Percentiles rank a stretch among this genome's conserved stretches.
These are phyloP conservation scores for Xylariaceae sp. DNA, from an alignment of 2,329 filamentous ascomycete genomes.

Conservation along the genomic window DNA sequence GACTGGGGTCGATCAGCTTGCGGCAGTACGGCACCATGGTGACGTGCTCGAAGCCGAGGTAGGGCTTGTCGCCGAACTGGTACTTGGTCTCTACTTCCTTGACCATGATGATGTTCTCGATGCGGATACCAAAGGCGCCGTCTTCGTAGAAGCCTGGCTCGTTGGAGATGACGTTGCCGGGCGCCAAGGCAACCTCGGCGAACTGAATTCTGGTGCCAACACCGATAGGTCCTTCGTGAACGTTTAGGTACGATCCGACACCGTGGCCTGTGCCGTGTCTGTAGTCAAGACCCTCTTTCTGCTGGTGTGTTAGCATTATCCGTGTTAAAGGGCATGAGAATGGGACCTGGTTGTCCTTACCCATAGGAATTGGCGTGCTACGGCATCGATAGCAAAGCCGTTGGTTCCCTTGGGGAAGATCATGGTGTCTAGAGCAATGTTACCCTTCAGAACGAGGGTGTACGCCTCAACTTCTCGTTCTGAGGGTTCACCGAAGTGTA, in stretches of 20 bases:
- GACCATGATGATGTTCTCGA: constrained; percentile 93
- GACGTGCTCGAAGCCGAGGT: constrained; percentile 91
- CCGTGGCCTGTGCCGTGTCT: constrained; percentile 95
- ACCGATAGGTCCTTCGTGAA: constrained; percentile 94
- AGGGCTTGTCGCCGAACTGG: constrained; percentile 89
- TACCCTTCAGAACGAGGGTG: constrained; percentile 89
- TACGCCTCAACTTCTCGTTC: constrained; percentile 82
- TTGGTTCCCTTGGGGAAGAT: constrained; percentile 94
- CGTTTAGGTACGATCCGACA: constrained; percentile 90
- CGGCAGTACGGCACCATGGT: constrained; percentile 95
- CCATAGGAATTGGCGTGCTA: constrained; percentile 92
- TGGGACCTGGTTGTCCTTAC: constrained; percentile 40
- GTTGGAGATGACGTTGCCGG: constrained; percentile 94
- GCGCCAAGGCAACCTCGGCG: constrained; percentile 78
- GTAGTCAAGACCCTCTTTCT: constrained; percentile 81
- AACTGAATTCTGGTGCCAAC: constrained; percentile 91
- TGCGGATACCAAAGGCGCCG: constrained; percentile 87
- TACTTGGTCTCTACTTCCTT: constrained; percentile 81
- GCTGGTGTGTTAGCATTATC: not conserved
- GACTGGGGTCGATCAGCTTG: constrained; percentile 70
- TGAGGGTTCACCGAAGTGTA: constrained; percentile 84
- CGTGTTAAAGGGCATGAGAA: not conserved
- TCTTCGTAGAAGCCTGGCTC: constrained; percentile 98
- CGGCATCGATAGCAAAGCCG: constrained; percentile 81
- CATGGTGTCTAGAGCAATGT: constrained; percentile 80